Conservation (phyloP, 352 stramenopile genomes). For the Thraustotheca clavata region DNA sequence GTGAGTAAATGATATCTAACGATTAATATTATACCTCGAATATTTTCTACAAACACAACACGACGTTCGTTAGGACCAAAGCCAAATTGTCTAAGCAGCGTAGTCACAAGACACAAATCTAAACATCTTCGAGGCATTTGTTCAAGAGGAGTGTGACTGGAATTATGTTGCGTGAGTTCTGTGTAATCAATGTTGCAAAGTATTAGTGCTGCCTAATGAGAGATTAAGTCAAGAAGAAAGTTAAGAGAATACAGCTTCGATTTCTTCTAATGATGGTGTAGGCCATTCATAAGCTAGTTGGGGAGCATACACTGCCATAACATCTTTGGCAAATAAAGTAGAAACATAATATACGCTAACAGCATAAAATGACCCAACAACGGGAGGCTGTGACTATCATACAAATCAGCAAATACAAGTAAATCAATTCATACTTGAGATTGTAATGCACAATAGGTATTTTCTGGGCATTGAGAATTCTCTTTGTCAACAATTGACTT, state of each 20-base stretch:
- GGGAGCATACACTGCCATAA: neutral
- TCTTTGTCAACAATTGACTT: neutral
- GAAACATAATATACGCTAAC: neutral
- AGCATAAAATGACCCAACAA: neutral
- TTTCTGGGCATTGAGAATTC: neutral
- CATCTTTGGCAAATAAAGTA: neutral
- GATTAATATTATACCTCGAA: neutral
- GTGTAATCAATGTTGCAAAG: neutral
- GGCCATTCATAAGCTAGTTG: neutral
- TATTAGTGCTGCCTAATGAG: neutral
- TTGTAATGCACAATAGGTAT: neutral
- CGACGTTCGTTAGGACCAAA: neutral
- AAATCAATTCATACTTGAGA: too few species aligned
- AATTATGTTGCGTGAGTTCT: neutral
- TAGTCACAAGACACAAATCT: conserved; percentile 1
- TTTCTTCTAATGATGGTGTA: neutral
- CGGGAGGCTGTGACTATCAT: neutral
- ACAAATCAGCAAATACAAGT: neutral
- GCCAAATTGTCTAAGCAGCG: conserved; percentile 2
- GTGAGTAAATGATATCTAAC: neutral
- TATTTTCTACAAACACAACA: neutral
- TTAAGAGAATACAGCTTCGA: neutral
- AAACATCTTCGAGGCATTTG: neutral
- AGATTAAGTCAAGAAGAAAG: neutral
- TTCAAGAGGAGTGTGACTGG: neutral